These are phyloP conservation scores for Pleomassaria siparia DNA, from an alignment of 2,329 filamentous ascomycete species.

Conservation along the genomic window DNA sequence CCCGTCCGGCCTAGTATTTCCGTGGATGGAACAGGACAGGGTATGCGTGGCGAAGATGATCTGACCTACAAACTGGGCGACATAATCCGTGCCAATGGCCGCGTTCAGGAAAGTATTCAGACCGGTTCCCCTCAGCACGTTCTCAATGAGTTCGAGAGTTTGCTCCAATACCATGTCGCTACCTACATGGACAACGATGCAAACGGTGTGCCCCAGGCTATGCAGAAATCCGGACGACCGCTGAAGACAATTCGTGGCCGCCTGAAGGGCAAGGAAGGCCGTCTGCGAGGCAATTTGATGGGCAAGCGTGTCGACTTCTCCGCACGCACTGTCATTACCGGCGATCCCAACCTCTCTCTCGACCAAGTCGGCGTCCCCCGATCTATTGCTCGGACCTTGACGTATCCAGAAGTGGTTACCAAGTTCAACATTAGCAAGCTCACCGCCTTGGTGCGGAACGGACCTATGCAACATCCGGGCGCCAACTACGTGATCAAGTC, in stretches of 20 bases:
- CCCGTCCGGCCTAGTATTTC: conserved; percentile 96
- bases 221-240: conserved; percentile 95
- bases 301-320: conserved; percentile 96
- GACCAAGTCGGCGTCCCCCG: conserved; percentile 97
- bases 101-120: conserved; percentile 85
- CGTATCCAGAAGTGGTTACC: conserved; percentile 96
- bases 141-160: conserved; percentile 82
- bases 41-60: conserved; percentile 95
- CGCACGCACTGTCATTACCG: conserved; percentile 98
- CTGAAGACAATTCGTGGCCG: conserved; percentile 96
- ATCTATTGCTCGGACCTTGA: conserved; percentile 88
- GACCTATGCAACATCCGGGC: conserved; percentile 91
- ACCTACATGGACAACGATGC: conserved; percentile 99
- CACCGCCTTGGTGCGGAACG: conserved; percentile 85
- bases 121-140: conserved; percentile 93
- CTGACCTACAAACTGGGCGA: conserved; percentile 99
- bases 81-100: conserved; percentile 96
- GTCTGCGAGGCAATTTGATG: conserved; percentile 98
- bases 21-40: conserved; percentile 89
- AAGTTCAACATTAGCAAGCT: conserved; percentile 96
- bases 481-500: conserved; percentile 95
- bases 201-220: conserved; percentile 86
- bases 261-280: conserved; percentile 98
- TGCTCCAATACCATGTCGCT: conserved; percentile 96
- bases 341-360: conserved; percentile 92